Base-by-base conservation (phyloP, 2,329 filamentous ascomycete genomes). In the Aspergillus hortae region DNA sequence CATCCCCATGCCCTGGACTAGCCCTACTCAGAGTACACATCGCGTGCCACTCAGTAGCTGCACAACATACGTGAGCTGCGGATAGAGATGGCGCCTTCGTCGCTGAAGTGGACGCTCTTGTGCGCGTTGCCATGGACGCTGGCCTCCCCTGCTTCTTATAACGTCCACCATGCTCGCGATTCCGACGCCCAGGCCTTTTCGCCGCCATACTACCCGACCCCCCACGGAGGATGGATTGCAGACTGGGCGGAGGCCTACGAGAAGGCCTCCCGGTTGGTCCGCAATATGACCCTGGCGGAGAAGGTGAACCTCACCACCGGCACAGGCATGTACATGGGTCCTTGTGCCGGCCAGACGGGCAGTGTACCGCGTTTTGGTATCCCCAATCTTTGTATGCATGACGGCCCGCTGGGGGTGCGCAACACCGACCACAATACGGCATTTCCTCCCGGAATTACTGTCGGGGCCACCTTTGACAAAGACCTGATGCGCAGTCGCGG, bases 401-500 rank as follows among this genome's bases (percentile, higher is more conserved):
- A 92, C 66, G 84, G 83, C 0, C 86, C 87, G 1, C 75, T 87
- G 32, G 89, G 89, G 2, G 77, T 94, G 12, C 82, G 87, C 25
- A 82, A 82, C n/a, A 83, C 87, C 1, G 87, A 91, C 57, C 84
- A 89, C 54, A 83, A 86, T 48, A 91, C 88, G 0, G 87, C 84
- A 0, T 94, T 92, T 60, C 89, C 89, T 0, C 80, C 88, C 7
- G 89, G 88, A n/a, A 88, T 92, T 59, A 90, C 86, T 0, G 81
- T 81, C 1, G 88, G 86, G 15, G 87, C 87, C 2, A 90, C 88
- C 0, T 91, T 84, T 66, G 86, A 88, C 70, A 91, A 90, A 72
- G 75, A 80, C 14, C 73, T 90, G 46, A 86, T 90, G 70, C 85
- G 87, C 57, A 77, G 80, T 47, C 81, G 88, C 25, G 88, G 82